Percentiles rank a stretch among this genome's conserved stretches.
phyloP scores from a whole-genome alignment of 345 rosid genomes.

The Lepidium sativum region DNA sequence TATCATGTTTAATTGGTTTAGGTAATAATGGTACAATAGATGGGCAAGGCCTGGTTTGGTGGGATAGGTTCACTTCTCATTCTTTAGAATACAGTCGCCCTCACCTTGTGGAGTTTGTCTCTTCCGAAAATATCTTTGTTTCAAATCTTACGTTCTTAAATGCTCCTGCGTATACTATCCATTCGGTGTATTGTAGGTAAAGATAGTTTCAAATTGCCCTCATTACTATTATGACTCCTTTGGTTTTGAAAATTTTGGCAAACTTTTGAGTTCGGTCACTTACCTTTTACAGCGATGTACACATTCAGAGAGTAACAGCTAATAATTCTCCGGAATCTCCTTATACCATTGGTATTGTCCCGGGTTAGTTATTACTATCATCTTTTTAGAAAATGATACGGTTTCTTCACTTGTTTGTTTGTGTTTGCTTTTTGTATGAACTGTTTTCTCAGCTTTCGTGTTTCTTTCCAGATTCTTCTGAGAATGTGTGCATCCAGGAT shows the following conservation, averaged over 20 bases:
- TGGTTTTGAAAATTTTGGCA: neutral
- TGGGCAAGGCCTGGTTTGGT: slow-evolving; percentile 61
- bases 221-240: neutral
- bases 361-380: slow-evolving; percentile 27
- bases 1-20: slow-evolving; percentile 5
- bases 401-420: neutral
- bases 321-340: slow-evolving; percentile 39
- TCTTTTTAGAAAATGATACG: neutral
- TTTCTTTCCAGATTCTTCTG: slow-evolving; percentile 40
- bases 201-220: neutral
- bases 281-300: slow-evolving; percentile 29
- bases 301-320: slow-evolving; percentile 33
- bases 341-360: slow-evolving; percentile 41
- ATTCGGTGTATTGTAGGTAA: slow-evolving; percentile 59
- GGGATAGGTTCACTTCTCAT: slow-evolving; percentile 41
- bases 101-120: slow-evolving; percentile 43
- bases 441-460: neutral
- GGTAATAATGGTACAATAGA: slow-evolving; percentile 62
- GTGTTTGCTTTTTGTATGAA: neutral
- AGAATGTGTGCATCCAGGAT: slow-evolving; percentile 44
- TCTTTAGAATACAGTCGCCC: slow-evolving; percentile 41
- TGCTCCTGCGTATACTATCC: slow-evolving; percentile 58
- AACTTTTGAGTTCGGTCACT: neutral
- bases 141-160: slow-evolving; percentile 46
- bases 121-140: slow-evolving; percentile 34